Conservation (phyloP, 257 asterid species). For the Capsicum rhomboideum region DNA sequence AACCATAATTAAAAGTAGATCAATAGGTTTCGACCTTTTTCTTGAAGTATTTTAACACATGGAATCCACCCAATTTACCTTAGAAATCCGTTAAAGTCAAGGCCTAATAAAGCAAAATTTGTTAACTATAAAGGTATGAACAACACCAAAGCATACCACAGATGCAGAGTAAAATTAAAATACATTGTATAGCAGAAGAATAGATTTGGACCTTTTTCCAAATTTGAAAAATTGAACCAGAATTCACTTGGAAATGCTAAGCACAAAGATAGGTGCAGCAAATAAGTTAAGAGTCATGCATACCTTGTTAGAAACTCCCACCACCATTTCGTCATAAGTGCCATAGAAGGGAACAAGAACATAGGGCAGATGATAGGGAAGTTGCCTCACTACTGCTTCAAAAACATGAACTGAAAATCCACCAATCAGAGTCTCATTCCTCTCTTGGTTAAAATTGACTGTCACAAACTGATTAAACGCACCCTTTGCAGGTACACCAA, state of each 20-base stretch:
- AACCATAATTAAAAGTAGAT: too few relatives aligned
- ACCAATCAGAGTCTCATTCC: conserved; percentile 15
- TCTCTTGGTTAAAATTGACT: conserved; percentile 16
- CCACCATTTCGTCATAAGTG: conserved; percentile 47
- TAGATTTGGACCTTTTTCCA: neutral
- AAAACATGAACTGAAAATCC: conserved; percentile 58
- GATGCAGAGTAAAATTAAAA: neutral
- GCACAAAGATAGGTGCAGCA: neutral
- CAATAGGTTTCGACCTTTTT: neutral
- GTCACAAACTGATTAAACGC: conserved; percentile 44
- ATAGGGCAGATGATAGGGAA: conserved; percentile 35
- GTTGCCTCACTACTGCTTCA: conserved; percentile 33
- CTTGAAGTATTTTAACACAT: neutral
- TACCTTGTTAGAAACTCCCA: conserved; percentile 51
- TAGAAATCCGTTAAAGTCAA: neutral
- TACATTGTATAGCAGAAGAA: neutral
- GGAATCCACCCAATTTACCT: neutral
- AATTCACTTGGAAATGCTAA: too few relatives aligned
- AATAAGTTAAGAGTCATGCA: neutral
- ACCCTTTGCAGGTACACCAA: conserved; percentile 48
- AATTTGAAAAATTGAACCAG: neutral
- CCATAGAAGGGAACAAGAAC: conserved; percentile 34
- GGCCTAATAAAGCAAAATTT: neutral
- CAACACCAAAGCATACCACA: neutral
- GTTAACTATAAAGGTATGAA: neutral